Base-by-base conservation (phyloP, 805 yeast genomes). In the Diddensiella caesifluorescens region DNA sequence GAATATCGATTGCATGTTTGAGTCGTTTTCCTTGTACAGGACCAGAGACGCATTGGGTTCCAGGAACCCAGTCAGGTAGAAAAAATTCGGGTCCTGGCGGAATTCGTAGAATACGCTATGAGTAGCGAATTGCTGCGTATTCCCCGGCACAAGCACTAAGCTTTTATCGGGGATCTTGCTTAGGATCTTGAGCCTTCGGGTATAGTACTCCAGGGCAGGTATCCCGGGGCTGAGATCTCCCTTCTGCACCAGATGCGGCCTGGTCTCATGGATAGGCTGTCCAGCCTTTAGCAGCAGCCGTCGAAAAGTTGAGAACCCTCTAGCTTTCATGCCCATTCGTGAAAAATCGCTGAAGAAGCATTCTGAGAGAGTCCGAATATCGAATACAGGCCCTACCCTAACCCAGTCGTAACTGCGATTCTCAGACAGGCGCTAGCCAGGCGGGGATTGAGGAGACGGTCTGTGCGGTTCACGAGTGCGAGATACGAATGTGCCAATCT, bases 191-290 rank as follows among this genome's bases (percentile, higher is more conserved):
- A 71, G 53, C 42, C 98, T 68, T 51, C 98, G 73, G 35, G 75
- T 68, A 52, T 72, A 84, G 58, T 88, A 92, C 60, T 92, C 98
- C 39, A 74, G 40, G 0, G 96, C 88, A 2, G 85, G 66, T 25
- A 92, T 88, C 0, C 95, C 95, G 0, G 94, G 89, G 0, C 97
- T 89, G 21, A 92, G 56, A 51, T 85, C 83, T 4, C 97, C 97
- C 0, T 80, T 69, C 27, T 68, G 70, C 3, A 94, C 68, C 40
- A 84, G 59, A 49, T 79, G 79, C 0, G 95, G 94, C 43, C 96
- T 69, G 0, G 95, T 89, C 55, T 87, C 96, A 55, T 73, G 76
- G 10, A 86, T 66, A 0, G 97, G 92, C 63, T 90, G 98, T 1
- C 97, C 97, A 9, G 53, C 37, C 18, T 39, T 38, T 16, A 47